Conservation (phyloP, 805 yeast genomes). For the Barnettozyma vustinii region DNA sequence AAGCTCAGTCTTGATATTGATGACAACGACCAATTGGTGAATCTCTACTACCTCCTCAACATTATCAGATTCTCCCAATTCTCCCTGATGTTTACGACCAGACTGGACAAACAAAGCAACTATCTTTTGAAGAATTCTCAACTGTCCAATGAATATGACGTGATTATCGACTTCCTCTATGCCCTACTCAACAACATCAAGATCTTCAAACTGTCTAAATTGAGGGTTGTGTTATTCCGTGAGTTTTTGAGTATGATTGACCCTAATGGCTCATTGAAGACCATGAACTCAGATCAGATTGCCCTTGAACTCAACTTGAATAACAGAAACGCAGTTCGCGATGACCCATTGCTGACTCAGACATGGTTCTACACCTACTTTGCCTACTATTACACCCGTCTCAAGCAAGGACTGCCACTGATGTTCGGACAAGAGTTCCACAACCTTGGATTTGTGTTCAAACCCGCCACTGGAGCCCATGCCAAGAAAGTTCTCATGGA, state of each 20-base stretch:
- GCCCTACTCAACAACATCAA: constrained; percentile 6
- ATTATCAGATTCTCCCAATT: constrained; percentile 18
- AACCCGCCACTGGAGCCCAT: constrained; percentile 1
- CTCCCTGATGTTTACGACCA: constrained; percentile 12
- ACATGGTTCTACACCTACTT: constrained; percentile 19
- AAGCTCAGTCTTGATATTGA: constrained; percentile 22
- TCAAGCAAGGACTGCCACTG: constrained; percentile 17
- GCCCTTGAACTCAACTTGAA: constrained; percentile 17
- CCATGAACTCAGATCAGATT: constrained; percentile 1
- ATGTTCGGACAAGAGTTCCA: constrained; percentile 16
- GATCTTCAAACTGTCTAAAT: constrained; percentile 5
- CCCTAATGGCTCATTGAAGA: constrained; percentile 8
- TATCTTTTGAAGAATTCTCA: constrained; percentile 11
- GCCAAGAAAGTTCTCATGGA: constrained; percentile 1
- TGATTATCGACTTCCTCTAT: constrained; percentile 14
- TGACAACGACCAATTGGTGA: constrained; percentile 11
- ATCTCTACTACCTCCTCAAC: constrained; percentile 11
- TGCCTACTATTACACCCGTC: constrained; percentile 11
- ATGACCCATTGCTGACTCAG: constrained; percentile 9
- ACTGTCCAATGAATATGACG: constrained; percentile 16
- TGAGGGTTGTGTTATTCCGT: constrained; percentile 13
- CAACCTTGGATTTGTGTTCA: constrained; percentile 10
- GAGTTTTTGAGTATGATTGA: constrained; percentile 7
- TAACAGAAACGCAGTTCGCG: constrained; percentile 9
- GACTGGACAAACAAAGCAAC: constrained; percentile 12